Percentiles rank a stretch among this genome's conserved stretches.
Conservation (phyloP, 164 flowering plant species). For the Akebia trifoliata region DNA sequence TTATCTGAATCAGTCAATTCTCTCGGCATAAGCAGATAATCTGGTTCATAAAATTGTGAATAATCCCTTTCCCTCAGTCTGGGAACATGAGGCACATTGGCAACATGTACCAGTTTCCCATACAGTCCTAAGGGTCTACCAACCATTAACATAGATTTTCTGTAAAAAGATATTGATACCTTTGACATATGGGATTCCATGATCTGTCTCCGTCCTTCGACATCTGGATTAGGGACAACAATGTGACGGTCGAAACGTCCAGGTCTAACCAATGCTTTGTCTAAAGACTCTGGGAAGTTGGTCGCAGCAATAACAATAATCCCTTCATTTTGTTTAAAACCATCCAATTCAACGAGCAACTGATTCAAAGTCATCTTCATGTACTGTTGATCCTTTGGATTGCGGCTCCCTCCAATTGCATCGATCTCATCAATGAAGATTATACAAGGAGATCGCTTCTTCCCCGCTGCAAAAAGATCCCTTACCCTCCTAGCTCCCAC, state of each 20-base stretch:
- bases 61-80: no score
- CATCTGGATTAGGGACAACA: slow-evolving; percentile 97
- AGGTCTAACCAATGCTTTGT: slow-evolving; percentile 94
- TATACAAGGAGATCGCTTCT: slow-evolving; percentile 87
- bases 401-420: slow-evolving; percentile 97
- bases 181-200: slow-evolving; percentile 89
- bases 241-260: slow-evolving; percentile 94
- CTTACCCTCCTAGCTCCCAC: slow-evolving; percentile 94
- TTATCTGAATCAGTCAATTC: no score
- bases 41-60: no score
- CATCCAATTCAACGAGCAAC: slow-evolving; percentile 95
- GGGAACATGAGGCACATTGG: no score
- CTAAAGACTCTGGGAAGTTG: slow-evolving; percentile 91
- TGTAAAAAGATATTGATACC: slow-evolving; percentile 33
- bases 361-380: slow-evolving; percentile 98
- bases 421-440: slow-evolving; percentile 91
- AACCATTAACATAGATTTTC: not conserved
- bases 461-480: slow-evolving; percentile 87
- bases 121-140: no score
- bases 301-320: slow-evolving; percentile 98
- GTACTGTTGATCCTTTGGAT: slow-evolving; percentile 89
- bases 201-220: slow-evolving; percentile 93
- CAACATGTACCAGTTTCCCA: no score
- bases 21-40: no score
- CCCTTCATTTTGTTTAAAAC: slow-evolving; percentile 96